Evolutionary conservation across 108 stramenopile species (phyloP).

Genomic region (Skeletonema tropicum): DNA sequence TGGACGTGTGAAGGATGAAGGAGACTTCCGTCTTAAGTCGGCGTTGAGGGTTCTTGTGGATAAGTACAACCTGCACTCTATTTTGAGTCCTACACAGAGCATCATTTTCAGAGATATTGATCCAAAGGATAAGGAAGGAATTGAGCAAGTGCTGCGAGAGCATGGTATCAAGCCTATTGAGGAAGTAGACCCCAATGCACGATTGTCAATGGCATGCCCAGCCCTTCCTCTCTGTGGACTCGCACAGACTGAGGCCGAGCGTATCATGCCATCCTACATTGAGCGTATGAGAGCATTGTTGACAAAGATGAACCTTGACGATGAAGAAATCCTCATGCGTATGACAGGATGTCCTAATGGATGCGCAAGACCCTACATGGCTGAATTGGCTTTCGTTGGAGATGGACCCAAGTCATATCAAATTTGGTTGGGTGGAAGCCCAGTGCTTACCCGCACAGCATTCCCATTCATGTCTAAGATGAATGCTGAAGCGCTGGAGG

Average conservation of each 20-base stretch:
- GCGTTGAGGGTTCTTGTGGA: conserved; percentile 90
- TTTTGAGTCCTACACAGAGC: conserved; percentile 94
- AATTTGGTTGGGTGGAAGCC: conserved; percentile 95
- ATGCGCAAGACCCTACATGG: conserved; percentile 99
- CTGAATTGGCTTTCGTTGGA: conserved; percentile 97
- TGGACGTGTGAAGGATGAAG: conserved; percentile 96
- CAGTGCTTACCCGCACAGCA: conserved; percentile 92
- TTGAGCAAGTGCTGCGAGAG: conserved; percentile 83
- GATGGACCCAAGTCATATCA: conserved; percentile 95
- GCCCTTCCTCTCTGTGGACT: conserved; percentile 97
- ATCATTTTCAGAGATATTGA: conserved; percentile 91
- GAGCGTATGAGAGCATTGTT: conserved; percentile 82
- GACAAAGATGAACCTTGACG: conserved; percentile 82
- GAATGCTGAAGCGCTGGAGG: conserved; percentile 80
- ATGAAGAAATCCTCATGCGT: conserved; percentile 94
- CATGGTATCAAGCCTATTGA: conserved; percentile 91
- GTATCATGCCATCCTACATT: conserved; percentile 92
- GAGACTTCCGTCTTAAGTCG: conserved; percentile 86
- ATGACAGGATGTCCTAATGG: conserved; percentile 99
- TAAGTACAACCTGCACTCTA: conserved; percentile 87
- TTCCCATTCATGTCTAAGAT: conserved; percentile 90
- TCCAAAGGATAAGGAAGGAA: conserved; percentile 83
- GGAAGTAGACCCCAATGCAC: conserved; percentile 86
- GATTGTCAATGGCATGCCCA: conserved; percentile 95
- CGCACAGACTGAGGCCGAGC: conserved; percentile 97